Conservation (phyloP, 2,329 filamentous ascomycete species). For the Aspergillus pseudoviridinutans region DNA sequence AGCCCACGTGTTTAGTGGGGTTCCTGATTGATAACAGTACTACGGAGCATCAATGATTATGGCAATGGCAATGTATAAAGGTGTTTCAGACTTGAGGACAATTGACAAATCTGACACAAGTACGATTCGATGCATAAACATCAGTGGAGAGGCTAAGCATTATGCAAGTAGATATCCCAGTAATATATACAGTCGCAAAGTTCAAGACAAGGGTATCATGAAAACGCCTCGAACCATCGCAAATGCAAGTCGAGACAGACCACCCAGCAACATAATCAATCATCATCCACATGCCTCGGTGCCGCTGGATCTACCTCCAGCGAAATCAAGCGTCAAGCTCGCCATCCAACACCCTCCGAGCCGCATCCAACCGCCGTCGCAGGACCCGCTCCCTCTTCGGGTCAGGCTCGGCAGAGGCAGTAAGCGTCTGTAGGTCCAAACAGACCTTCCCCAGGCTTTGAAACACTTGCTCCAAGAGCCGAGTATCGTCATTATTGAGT, state of each 20-base stretch:
- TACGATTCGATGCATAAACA: background rate
- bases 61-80: background rate
- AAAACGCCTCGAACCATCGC: background rate
- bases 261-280: constrained; percentile 24
- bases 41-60: background rate
- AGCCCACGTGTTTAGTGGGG: background rate
- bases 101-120: background rate
- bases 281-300: background rate
- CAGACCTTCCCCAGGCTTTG: constrained; percentile 49
- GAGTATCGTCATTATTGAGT: constrained; percentile 53
- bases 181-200: constrained; percentile 1
- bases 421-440: constrained; percentile 45
- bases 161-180: background rate
- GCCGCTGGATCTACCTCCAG: too few relatives aligned
- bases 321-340: constrained; percentile 39
- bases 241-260: background rate
- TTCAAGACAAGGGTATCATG: background rate
- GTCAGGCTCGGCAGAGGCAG: constrained; percentile 51
- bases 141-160: background rate
- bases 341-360: constrained; percentile 69
- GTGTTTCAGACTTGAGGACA: background rate
- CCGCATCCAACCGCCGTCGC: constrained; percentile 69
- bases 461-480: constrained; percentile 54
- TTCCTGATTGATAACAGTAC: background rate
- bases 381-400: constrained; percentile 58